Evolutionary conservation across 371 early-diverging fungal genomes (phyloP), one percentile per base, ranked within the genome.

Genomic region (Mucor racemosus): DNA sequence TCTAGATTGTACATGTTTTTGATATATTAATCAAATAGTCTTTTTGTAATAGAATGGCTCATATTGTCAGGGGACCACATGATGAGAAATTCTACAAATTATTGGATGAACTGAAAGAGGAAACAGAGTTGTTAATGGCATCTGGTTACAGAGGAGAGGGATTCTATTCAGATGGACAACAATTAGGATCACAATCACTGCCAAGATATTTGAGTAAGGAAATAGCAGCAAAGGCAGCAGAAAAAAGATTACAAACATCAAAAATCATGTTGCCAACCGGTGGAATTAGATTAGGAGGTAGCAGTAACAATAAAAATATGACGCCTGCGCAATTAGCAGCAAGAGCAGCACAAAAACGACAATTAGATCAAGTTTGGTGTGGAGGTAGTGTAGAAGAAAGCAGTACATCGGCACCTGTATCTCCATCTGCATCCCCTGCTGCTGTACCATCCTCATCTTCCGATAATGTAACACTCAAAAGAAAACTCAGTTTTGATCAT

Each of bases 31-130:
- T 63, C 50, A 36, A 40, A 26, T 26, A 26, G 1, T 26, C 3
- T 59, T 36, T 19, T 40, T 60, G 15, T 13, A 7, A 60, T 58
- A 86, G 86, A 69, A 73, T 90, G 33, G 81, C 81, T 8, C 88
- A 88, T 69, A 90, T 79, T 34, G 84, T 88, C 19, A 74, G 78
- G 65, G 86, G 86, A 7, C 88, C 91, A 4, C 91, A 91, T 74
- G 87, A 91, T 67, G 85, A 75, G 13, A 44, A 76, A 56, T 91
- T 91, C 60, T 90, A 90, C 74, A 76, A 73, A 50, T 6, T 83
- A 44, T 61, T 91, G 10, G 86, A 86, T 46, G 77, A 80, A 48
- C 72, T 91, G 21, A 71, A 79, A 11, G 59, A 73, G 9, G 90
- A 91, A 72, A 80, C 83, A 39, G 88, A 89, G 14, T 61, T 62